These are phyloP conservation scores for Nepenthes alata DNA, from an alignment of 179 eudicot genomes.

Conservation along the genomic window DNA sequence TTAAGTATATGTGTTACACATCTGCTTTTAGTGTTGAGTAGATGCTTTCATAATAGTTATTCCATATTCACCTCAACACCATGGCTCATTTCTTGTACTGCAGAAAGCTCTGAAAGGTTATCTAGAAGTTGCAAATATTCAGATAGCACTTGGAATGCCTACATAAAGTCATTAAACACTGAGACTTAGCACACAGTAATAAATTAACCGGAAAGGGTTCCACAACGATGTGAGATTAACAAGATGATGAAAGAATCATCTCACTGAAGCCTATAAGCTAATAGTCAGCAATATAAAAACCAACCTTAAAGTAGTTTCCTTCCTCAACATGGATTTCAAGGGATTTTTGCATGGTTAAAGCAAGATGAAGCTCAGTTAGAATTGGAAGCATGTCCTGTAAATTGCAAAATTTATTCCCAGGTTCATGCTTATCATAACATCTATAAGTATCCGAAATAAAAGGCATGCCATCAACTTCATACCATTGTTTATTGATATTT, in stretches of 20 bases:
- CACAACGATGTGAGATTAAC: not conserved
- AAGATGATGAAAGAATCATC: not conserved
- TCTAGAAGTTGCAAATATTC: slow-evolving; percentile 85
- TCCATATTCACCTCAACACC: slow-evolving; percentile 60
- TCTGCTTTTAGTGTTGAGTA: not conserved
- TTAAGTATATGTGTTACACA: too few species aligned
- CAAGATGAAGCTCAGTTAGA: slow-evolving; percentile 53
- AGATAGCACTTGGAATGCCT: slow-evolving; percentile 90
- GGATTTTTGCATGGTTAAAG: slow-evolving; percentile 53
- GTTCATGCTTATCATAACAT: too few species aligned
- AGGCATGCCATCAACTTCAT: too few species aligned
- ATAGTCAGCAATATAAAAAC: slow-evolving; percentile 5
- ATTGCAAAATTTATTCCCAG: not conserved
- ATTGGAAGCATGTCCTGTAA: slow-evolving; percentile 75
- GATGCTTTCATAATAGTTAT: slow-evolving; percentile 2
- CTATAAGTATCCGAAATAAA: too few species aligned
- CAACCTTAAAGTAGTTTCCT: slow-evolving; percentile 76
- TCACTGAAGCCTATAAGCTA: slow-evolving; percentile 1
- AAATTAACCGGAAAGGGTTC: not conserved
- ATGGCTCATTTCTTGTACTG: slow-evolving; percentile 75
- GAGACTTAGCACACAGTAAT: slow-evolving; percentile 8
- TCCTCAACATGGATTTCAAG: slow-evolving; percentile 77
- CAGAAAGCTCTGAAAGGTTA: slow-evolving; percentile 65
- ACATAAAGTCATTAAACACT: slow-evolving; percentile 16
- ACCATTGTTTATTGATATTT: too few species aligned